A percentile compares a stretch with the other conserved stretches of the same genome.
Evolutionary conservation across 2,329 filamentous ascomycete species (phyloP).

Genomic region (Xenosphaeropsis pyriputrescens): DNA sequence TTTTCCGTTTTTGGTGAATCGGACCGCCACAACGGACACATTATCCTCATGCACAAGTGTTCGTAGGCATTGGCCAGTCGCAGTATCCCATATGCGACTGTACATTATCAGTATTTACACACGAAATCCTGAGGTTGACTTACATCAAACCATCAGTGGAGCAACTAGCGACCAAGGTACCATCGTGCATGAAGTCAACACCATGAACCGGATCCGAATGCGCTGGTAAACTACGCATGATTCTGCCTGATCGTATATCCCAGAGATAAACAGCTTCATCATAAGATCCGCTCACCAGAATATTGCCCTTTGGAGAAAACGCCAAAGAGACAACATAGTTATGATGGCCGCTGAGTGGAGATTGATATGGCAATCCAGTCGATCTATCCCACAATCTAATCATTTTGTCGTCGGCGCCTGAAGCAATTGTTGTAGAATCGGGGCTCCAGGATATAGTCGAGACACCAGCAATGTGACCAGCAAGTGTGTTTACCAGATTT

Average conservation of each 20-base stretch:
- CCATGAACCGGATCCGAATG: conserved; percentile 91
- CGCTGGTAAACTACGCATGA: conserved; percentile 84
- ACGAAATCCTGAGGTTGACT: conserved; percentile 17
- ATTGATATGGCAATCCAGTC: conserved; percentile 37
- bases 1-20: conserved; percentile 87
- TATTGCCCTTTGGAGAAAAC: conserved; percentile 97
- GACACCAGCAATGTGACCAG: conserved; percentile 86
- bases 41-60: conserved; percentile 96
- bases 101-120: not conserved
- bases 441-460: conserved; percentile 91
- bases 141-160: conserved; percentile 81
- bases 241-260: conserved; percentile 77
- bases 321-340: conserved; percentile 92
- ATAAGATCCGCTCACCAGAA: conserved; percentile 87
- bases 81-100: conserved; percentile 87
- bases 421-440: conserved; percentile 74
- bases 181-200: conserved; percentile 86
- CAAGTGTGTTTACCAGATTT: conserved; percentile 70
- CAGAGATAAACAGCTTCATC: conserved; percentile 95
- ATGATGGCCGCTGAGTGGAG: conserved; percentile 68
- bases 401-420: conserved; percentile 89
- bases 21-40: conserved; percentile 73
- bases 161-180: conserved; percentile 83
- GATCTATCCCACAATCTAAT: conserved; percentile 82
- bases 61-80: conserved; percentile 84